A percentile compares a stretch with the other conserved stretches of the same genome.
These are phyloP conservation scores for Solanum rostratum DNA, from an alignment of 257 asterid species.

Conservation along the genomic window DNA sequence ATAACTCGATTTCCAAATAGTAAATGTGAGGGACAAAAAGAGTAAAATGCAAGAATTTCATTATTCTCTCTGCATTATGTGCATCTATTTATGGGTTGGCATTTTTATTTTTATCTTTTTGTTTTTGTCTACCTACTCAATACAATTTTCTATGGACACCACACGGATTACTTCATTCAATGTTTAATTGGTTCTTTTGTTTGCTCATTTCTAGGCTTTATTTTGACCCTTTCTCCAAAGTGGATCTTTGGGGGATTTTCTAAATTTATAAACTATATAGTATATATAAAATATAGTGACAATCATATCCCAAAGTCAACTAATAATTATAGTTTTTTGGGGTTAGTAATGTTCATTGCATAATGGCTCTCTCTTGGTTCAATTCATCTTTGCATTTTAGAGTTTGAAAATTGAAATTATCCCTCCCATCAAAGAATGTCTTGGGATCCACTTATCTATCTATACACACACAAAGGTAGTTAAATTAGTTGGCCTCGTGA, in stretches of 20 bases:
- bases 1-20: not conserved
- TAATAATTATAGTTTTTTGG: not conserved
- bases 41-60: not conserved
- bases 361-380: not conserved
- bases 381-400: not conserved
- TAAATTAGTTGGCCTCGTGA: not conserved
- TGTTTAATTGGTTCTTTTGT: not conserved
- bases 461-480: not conserved
- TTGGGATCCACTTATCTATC: not conserved
- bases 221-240: not conserved
- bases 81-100: not conserved
- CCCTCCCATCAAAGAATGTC: not conserved
- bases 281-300: not conserved
- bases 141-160: not conserved
- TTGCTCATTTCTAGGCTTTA: constrained; percentile 11
- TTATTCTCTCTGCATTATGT: not conserved
- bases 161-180: not conserved
- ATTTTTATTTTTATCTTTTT: not conserved
- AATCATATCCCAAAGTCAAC: not conserved
- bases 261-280: not conserved
- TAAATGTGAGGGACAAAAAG: not conserved
- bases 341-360: not conserved
- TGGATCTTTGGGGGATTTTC: not conserved
- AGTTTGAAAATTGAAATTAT: not conserved
- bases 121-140: not conserved